Conservation (phyloP, 139 green algal species). For the Coelastrella sp. region DNA sequence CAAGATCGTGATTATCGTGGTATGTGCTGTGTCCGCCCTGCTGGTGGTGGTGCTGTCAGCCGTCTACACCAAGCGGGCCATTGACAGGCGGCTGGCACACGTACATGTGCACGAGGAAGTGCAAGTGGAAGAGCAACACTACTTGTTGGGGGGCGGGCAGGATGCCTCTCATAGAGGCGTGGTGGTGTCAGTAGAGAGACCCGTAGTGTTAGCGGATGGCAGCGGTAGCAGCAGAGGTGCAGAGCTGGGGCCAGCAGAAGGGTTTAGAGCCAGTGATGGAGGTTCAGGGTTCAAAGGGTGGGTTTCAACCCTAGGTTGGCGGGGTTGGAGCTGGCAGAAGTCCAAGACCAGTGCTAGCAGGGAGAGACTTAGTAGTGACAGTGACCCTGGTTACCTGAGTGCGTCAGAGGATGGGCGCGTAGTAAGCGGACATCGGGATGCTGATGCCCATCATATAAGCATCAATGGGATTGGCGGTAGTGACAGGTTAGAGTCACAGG, state of each 20-base stretch:
- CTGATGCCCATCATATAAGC: background rate
- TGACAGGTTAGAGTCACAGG: background rate
- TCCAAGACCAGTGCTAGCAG: too few relatives aligned
- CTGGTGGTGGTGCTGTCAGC: slow-evolving; percentile 34
- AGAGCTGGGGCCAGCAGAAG: background rate
- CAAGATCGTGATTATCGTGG: slow-evolving; percentile 42
- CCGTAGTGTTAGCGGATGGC: background rate
- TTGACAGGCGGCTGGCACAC: slow-evolving; percentile 23
- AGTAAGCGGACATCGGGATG: background rate
- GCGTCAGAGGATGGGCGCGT: background rate
- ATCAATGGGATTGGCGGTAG: background rate
- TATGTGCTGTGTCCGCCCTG: slow-evolving; percentile 5
- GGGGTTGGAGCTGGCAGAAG: too few relatives aligned
- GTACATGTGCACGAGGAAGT: slow-evolving; percentile 24
- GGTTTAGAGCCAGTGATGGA: background rate
- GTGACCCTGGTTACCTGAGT: background rate
- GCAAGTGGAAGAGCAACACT: slow-evolving; percentile 30
- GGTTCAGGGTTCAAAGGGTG: background rate
- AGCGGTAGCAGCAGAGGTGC: background rate
- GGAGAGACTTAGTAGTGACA: too few relatives aligned
- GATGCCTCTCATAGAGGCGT: background rate
- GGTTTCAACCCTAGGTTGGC: too few relatives aligned
- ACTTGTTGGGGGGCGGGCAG: background rate
- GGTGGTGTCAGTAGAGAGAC: slow-evolving; percentile 17
- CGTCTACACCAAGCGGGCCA: slow-evolving; percentile 40